A percentile compares a stretch with the other conserved stretches of the same genome.
Evolutionary conservation across 225 moss, liverwort and hornwort genomes (phyloP).

Genomic region (Antitrichia curtipendula): DNA sequence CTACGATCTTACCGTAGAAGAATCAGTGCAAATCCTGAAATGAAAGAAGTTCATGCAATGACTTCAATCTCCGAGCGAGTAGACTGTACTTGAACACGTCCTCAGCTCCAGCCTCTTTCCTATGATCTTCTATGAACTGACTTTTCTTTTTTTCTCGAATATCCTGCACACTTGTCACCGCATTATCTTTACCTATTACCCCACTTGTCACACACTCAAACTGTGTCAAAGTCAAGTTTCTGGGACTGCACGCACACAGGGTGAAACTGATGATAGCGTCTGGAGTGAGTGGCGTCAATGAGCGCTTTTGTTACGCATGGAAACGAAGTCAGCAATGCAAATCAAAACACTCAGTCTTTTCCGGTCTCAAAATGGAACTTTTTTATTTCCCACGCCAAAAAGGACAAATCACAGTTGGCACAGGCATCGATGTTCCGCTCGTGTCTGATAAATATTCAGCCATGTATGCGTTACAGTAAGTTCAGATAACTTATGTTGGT

Average conservation of each 20-base stretch:
- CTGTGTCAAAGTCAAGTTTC: not conserved
- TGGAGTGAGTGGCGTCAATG: not conserved
- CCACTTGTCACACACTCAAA: not conserved
- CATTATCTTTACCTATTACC: not conserved
- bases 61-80: not conserved
- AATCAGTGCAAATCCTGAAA: not conserved
- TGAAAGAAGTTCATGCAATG: not conserved
- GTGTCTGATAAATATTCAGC: not conserved
- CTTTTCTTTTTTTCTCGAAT: not conserved
- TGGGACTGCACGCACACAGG: not conserved
- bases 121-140: not conserved
- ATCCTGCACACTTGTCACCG: not conserved
- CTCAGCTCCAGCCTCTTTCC: not conserved
- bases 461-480: too few species aligned
- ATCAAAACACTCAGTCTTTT: not conserved
- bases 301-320: not conserved
- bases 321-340: not conserved
- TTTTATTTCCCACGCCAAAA: not conserved
- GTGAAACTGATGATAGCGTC: not conserved
- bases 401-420: not conserved
- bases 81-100: not conserved
- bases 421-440: not conserved
- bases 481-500: not conserved
- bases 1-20: not conserved
- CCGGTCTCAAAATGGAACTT: not conserved